Evolutionary conservation across 116 monocot species (phyloP).

Genomic region (Cymodocea nodosa): DNA sequence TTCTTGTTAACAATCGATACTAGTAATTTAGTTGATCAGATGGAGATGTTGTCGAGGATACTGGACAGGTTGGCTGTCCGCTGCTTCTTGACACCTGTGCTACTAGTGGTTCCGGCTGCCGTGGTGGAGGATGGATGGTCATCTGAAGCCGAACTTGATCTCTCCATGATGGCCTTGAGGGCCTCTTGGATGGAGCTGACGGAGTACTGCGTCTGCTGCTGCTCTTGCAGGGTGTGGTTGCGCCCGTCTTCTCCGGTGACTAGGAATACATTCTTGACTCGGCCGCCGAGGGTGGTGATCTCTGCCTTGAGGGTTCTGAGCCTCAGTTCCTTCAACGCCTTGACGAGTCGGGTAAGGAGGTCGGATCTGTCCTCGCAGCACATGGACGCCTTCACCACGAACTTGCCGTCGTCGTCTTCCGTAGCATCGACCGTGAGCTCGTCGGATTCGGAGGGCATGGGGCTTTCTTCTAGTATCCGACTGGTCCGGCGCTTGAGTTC

Average conservation of each 20-base stretch:
- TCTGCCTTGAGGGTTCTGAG: slow-evolving; percentile 33
- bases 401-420: slow-evolving; percentile 32
- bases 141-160: slow-evolving; percentile 5
- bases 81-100: slow-evolving; percentile 19
- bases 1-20: too few relatives aligned
- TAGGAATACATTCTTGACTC: slow-evolving; percentile 24
- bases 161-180: slow-evolving; percentile 32
- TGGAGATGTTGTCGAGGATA: slow-evolving; percentile 18
- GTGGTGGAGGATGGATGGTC: slow-evolving; percentile 1
- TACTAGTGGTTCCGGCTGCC: background rate
- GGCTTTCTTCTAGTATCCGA: slow-evolving; percentile 43
- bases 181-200: slow-evolving; percentile 24
- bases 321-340: slow-evolving; percentile 21
- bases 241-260: slow-evolving; percentile 18
- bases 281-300: slow-evolving; percentile 37
- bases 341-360: slow-evolving; percentile 29
- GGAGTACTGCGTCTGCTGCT: slow-evolving; percentile 6
- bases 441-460: slow-evolving; percentile 43
- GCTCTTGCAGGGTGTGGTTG: background rate
- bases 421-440: slow-evolving; percentile 35
- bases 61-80: slow-evolving; percentile 17
- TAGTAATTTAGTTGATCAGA: background rate
- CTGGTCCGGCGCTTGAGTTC: slow-evolving; percentile 56
- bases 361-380: slow-evolving; percentile 40
- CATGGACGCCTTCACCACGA: slow-evolving; percentile 34